Base-by-base conservation (phyloP, 371 early-diverging fungal species). In the Apophysomyces trapeziformis region DNA sequence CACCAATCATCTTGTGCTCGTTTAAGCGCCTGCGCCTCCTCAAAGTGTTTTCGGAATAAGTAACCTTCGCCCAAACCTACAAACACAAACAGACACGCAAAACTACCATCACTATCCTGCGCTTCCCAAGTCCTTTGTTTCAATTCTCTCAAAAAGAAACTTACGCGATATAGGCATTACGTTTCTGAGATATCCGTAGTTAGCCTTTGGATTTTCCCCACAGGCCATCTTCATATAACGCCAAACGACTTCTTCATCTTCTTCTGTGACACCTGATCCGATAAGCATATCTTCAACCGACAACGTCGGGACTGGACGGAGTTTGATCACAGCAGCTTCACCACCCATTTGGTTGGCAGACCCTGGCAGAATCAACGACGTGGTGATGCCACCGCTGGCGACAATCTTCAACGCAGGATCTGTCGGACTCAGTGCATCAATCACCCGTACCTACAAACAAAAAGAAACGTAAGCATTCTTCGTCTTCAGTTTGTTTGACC, bases 221-320 rank as follows among this genome's bases (percentile, higher is more conserved):
- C 92, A 93, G 4, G 95, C 93, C 90, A 92, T 92, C 75, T 94
- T 94, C 90, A 93, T 90, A 72, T 87, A 94, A 7, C 93, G 77
- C 90, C 91, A 90, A 35, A 71, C 61, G 6, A 76, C 70, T 38
- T 86, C 87, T 39, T 83, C 68, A 50, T 78, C 79, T 56, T 71
- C 70, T 56, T 79, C 74, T 41, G 75, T 61, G 18, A 86, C 75
- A 59, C 85, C 87, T 7, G 87, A 78, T 58, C 81, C 77, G 39
- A 93, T 72, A 16, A 85, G 70, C 90, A 92, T 89, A 58, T 90
- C 90, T 43, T 89, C 87, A 7, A 79, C 85, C 18, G 85, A 82
- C 44, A 89, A 71, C 4, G 84, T 89, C 32, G 77, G 65, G 2
- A 85, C 78, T 26, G 83, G 81, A 32, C 90, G 86, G 50, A 87